Conservation (phyloP, 2,329 filamentous ascomycete species). For the Fusarium sp. region DNA sequence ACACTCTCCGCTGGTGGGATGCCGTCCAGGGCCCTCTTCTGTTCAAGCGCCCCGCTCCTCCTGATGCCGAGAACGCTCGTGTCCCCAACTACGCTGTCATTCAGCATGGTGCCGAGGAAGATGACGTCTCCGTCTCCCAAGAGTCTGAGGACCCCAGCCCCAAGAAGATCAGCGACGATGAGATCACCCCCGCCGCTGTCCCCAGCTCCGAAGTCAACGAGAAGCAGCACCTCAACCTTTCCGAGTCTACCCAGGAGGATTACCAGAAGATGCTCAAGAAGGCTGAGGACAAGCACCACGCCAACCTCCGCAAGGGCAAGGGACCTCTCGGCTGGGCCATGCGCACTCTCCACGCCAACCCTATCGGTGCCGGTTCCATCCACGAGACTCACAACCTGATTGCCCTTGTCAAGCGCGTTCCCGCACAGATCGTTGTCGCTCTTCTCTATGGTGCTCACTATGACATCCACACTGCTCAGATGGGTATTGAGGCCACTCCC, state of each 20-base stretch:
- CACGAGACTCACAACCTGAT: constrained; percentile 79
- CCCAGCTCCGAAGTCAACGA: constrained; percentile 47
- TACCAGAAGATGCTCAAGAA: constrained; percentile 71
- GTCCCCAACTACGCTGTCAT: constrained; percentile 83
- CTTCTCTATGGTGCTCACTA: constrained; percentile 80
- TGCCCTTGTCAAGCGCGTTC: constrained; percentile 70
- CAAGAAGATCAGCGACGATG: constrained; percentile 41
- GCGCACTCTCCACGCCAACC: constrained; percentile 78
- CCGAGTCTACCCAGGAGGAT: constrained; percentile 54
- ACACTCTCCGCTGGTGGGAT: constrained; percentile 70
- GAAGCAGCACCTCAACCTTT: constrained; percentile 52
- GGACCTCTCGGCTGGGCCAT: constrained; percentile 86
- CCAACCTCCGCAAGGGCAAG: constrained; percentile 67
- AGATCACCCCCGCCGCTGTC: constrained; percentile 44
- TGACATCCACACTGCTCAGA: constrained; percentile 82
- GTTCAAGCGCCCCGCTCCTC: constrained; percentile 65
- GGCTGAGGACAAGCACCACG: constrained; percentile 67
- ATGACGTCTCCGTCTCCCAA: constrained; percentile 33
- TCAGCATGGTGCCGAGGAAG: constrained; percentile 67
- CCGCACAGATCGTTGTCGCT: constrained; percentile 71
- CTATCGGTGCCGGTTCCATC: constrained; percentile 74
- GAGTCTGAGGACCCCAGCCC: constrained; percentile 24
- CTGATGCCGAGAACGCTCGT: constrained; percentile 61
- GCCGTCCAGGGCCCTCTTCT: constrained; percentile 71
- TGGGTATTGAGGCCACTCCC: constrained; percentile 74